Conservation (phyloP, 345 rosid species). For the Aquilaria malaccensis region DNA sequence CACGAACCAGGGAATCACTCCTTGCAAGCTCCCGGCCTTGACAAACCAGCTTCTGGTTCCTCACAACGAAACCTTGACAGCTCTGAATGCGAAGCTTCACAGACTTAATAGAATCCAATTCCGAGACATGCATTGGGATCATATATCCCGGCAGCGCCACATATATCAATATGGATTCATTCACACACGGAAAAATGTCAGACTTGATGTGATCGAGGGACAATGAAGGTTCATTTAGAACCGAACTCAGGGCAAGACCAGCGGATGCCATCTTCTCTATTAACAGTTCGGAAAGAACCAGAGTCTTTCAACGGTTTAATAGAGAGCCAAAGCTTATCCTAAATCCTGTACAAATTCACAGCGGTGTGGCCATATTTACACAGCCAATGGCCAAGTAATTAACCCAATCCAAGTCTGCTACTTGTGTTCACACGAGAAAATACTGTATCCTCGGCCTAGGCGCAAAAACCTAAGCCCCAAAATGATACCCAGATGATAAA, state of each 20-base stretch:
- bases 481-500: background rate
- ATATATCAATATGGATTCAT: constrained; percentile 50
- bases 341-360: constrained; percentile 17
- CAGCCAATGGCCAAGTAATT: background rate
- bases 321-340: background rate
- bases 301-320: background rate
- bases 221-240: constrained; percentile 28
- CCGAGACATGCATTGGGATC: constrained; percentile 51
- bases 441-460: background rate
- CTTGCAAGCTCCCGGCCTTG: constrained; percentile 64
- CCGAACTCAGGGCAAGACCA: constrained; percentile 38
- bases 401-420: background rate
- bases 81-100: constrained; percentile 68
- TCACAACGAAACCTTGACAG: constrained; percentile 56
- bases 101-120: constrained; percentile 58
- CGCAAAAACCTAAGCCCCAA: background rate
- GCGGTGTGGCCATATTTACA: constrained; percentile 5
- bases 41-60: constrained; percentile 67
- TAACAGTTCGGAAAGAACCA: background rate
- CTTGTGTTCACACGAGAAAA: background rate
- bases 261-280: constrained; percentile 37
- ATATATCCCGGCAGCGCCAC: constrained; percentile 27
- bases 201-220: constrained; percentile 20
- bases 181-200: constrained; percentile 14
- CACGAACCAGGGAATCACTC: constrained; percentile 57